Base-by-base conservation (phyloP, 2,329 filamentous ascomycete species). In the Colletotrichum sidae region DNA sequence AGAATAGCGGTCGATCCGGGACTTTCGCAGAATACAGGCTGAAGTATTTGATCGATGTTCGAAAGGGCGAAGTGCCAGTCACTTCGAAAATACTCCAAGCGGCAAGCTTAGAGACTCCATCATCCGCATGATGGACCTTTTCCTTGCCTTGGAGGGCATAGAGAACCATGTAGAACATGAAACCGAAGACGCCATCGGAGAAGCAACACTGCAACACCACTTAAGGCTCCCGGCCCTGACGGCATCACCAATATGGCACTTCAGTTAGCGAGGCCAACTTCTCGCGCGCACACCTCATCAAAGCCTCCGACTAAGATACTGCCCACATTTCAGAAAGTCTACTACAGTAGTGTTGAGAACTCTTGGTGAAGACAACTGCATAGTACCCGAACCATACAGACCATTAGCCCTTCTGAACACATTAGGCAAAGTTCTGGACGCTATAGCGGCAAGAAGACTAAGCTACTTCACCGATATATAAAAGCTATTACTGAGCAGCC, bases 221-320 rank as follows among this genome's bases (percentile, higher is more conserved):
- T 67, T 44, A 71, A 69, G 60, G 68, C 67, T 11, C 66, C 65
- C 47, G 64, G 70, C 13, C 39, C 53, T 25, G 60, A 71, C 47
- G 51, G 67, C 33, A 68, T 72, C 53, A 69, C 65, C n/a, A 71
- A 72, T 45, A 49, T 50, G 13, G 59, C 65, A 41, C 63, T 70
- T 12, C 57, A 70, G 34, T 17, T 52, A 35, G 47, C 42, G 11
- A 70, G 54, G 65, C 46, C 45, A 42, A 46, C 60, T 41, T 51
- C 67, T 69, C 46, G 34, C 53, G 38, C 47, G 35, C 33, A 46
- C 68, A 25, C 70, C 69, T 49, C 69, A 69, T 35, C 49, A 60
- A 45, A 66, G 56, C 56, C 55, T 70, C 38, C 33, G 56, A 47
- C 44, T 52, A 34, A 60, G 63, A 25, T 70, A 70, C 65, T 70